Evolutionary conservation across 1,139 yeast genomes (phyloP).

Genomic region (Lodderomyces jiufengensis): DNA sequence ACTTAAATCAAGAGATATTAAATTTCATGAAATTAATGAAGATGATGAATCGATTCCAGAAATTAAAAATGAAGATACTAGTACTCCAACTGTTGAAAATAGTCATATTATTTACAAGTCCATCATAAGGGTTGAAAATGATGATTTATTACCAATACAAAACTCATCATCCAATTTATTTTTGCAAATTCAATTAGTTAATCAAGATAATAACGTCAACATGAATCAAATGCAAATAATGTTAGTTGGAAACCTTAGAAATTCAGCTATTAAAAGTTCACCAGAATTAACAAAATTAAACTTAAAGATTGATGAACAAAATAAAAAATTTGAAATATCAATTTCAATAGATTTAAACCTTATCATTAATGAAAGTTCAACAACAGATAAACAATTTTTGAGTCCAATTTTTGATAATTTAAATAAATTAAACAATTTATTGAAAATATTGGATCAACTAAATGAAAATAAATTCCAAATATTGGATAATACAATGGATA

Average conservation of each 20-base stretch:
- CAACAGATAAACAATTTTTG: slow-evolving; percentile 15
- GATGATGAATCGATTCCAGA: slow-evolving; percentile 11
- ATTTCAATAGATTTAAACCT: slow-evolving; percentile 22
- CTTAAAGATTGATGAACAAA: slow-evolving; percentile 20
- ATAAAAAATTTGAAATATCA: slow-evolving; percentile 27
- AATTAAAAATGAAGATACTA: slow-evolving; percentile 1
- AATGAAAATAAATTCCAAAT: slow-evolving; percentile 26
- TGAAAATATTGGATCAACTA: slow-evolving; percentile 34
- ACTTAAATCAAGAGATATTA: slow-evolving; percentile 40
- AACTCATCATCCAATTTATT: slow-evolving; percentile 37
- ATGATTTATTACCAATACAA: slow-evolving; percentile 31
- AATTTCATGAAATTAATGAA: slow-evolving; percentile 25
- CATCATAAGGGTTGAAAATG: slow-evolving; percentile 31
- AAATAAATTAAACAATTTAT: slow-evolving; percentile 30
- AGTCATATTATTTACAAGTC: slow-evolving; percentile 23
- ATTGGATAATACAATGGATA: slow-evolving; percentile 25
- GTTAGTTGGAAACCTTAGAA: slow-evolving; percentile 31
- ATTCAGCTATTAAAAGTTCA: slow-evolving; percentile 16
- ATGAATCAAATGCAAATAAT: slow-evolving; percentile 26
- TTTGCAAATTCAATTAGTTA: slow-evolving; percentile 27
- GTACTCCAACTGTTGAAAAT: not conserved
- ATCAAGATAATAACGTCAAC: slow-evolving; percentile 17
- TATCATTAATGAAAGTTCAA: slow-evolving; percentile 1
- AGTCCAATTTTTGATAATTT: slow-evolving; percentile 28
- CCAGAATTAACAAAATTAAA: slow-evolving; percentile 19